Percentiles rank a stretch among this genome's conserved stretches.
These are phyloP conservation scores for Neurospora discreta DNA, from an alignment of 495 filamentous ascomycete species.

Conservation along the genomic window DNA sequence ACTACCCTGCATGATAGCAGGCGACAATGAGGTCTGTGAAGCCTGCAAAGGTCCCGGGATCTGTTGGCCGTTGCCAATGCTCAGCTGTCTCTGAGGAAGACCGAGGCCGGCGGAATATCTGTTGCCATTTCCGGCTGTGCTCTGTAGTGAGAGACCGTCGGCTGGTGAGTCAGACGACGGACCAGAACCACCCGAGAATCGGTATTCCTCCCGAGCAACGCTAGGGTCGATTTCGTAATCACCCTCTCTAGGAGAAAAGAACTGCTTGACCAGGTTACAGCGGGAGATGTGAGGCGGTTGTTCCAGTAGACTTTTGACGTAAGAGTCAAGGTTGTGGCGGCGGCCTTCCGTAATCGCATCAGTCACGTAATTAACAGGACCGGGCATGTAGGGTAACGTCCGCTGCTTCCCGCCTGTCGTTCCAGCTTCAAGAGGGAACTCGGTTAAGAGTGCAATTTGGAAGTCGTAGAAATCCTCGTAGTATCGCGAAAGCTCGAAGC, in stretches of 20 bases:
- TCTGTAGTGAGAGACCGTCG: constrained; percentile 57
- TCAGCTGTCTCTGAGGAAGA: constrained; percentile 44
- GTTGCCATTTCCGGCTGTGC: constrained; percentile 49
- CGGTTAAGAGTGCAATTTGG: constrained; percentile 86
- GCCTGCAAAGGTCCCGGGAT: constrained; percentile 62
- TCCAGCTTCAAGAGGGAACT: constrained; percentile 89
- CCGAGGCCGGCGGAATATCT: constrained; percentile 43
- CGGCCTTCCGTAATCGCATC: constrained; percentile 92
- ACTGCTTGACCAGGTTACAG: constrained; percentile 70
- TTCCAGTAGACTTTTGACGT: constrained; percentile 79
- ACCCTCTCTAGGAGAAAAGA: constrained; percentile 81
- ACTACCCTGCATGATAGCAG: constrained; percentile 29
- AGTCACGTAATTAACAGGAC: constrained; percentile 94
- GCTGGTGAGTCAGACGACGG: constrained; percentile 52
- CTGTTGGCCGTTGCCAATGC: constrained; percentile 48
- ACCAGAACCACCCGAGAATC: constrained; percentile 59
- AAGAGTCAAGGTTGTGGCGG: constrained; percentile 82
- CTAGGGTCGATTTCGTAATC: constrained; percentile 84
- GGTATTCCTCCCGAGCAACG: constrained; percentile 54
- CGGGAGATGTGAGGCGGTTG: constrained; percentile 76
- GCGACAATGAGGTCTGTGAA: constrained; percentile 46
- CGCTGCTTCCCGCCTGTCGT: constrained; percentile 65
- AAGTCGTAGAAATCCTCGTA: constrained; percentile 99
- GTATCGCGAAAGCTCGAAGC: constrained; percentile 86
- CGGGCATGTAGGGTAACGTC: constrained; percentile 95